phyloP scores from a whole-genome alignment of 176 grass and related monocot species.

The Leersia perrieri region DNA sequence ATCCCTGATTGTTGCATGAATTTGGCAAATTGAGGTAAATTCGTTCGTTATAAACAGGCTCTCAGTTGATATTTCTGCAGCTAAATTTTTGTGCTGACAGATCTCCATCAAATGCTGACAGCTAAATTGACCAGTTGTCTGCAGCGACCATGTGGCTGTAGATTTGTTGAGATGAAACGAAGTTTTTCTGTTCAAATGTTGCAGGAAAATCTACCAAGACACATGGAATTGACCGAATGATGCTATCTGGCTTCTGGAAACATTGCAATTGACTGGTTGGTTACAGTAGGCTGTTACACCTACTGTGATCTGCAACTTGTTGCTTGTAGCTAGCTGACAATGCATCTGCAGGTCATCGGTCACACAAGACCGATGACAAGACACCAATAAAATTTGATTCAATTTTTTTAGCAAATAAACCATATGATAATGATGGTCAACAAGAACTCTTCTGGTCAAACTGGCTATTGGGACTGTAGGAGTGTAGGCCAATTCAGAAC shows the following conservation, averaged over 20 bases:
- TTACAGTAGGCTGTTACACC: too few relatives aligned
- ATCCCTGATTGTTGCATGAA: too few relatives aligned
- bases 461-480: not conserved
- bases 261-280: not conserved
- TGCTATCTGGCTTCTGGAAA: not conserved
- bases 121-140: not conserved
- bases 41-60: not conserved
- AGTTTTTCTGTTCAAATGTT: not conserved
- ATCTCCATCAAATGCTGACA: not conserved
- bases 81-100: not conserved
- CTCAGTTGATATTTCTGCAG: not conserved
- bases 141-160: not conserved
- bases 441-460: slow-evolving; percentile 22
- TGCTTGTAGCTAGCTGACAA: not conserved
- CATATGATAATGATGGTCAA: slow-evolving; percentile 26
- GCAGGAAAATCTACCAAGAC: not conserved
- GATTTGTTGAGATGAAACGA: not conserved
- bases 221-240: not conserved
- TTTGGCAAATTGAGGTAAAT: not conserved
- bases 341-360: not conserved
- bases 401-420: not conserved
- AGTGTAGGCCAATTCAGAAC: too few relatives aligned
- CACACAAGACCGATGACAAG: not conserved
- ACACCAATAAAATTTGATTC: not conserved
- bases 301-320: not conserved